Percentiles rank a stretch among this genome's conserved stretches.
Conservation (phyloP, 331 rosid genomes). For the Cydonia oblonga region DNA sequence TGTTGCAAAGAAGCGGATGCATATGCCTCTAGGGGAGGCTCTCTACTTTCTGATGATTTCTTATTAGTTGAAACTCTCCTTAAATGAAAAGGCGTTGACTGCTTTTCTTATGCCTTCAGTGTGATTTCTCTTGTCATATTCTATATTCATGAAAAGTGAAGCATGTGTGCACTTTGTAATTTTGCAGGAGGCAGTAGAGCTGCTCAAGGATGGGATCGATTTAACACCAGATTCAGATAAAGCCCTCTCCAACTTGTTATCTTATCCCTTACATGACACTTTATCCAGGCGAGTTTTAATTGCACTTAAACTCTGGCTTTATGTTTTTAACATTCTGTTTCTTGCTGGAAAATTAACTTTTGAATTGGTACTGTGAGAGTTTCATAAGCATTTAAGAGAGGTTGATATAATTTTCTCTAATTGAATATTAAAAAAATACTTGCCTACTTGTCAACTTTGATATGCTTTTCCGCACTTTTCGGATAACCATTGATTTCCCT, state of each 20-base stretch:
- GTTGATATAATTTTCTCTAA: background rate
- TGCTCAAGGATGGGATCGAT: conserved; percentile 83
- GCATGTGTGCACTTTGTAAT: background rate
- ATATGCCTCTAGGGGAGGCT: background rate
- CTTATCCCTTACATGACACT: conserved; percentile 67
- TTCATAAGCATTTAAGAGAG: background rate
- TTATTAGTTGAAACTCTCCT: background rate
- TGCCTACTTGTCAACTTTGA: background rate
- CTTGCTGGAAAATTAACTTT: background rate
- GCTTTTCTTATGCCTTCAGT: background rate
- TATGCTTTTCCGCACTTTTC: background rate
- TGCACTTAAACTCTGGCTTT: conserved; percentile 2
- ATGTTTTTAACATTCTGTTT: background rate
- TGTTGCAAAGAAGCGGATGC: background rate
- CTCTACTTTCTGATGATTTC: background rate
- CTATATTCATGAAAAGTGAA: conserved; percentile 1
- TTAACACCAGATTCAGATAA: conserved; percentile 73
- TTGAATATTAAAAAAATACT: background rate
- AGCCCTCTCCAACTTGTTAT: conserved; percentile 62
- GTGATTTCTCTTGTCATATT: background rate
- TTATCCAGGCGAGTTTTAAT: conserved; percentile 44
- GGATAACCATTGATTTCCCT: background rate
- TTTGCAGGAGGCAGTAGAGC: conserved; percentile 62
- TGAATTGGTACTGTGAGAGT: background rate
- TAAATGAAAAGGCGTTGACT: background rate